phyloP scores from a whole-genome alignment of 805 yeast species.

The Priceomyces fermenticarens region DNA sequence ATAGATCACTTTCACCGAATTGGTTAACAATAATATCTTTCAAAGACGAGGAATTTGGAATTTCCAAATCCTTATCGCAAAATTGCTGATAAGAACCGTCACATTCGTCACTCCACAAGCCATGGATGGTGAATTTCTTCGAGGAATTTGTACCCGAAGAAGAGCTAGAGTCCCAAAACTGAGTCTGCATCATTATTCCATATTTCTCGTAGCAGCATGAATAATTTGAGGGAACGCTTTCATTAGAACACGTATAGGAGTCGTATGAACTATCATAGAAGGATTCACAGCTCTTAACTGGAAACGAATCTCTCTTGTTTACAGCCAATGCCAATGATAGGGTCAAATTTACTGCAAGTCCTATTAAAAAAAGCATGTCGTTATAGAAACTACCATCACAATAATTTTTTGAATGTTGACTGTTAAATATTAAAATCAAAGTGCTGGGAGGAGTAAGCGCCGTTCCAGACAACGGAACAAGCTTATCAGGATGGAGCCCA shows the following conservation, averaged over 20 bases:
- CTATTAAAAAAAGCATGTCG: no score
- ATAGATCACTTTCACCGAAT: constrained; percentile 49
- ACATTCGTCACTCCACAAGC: constrained; percentile 36
- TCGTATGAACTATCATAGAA: constrained; percentile 12
- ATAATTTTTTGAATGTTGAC: no score
- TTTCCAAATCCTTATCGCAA: constrained; percentile 62
- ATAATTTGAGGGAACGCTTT: not conserved
- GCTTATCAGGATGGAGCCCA: no score
- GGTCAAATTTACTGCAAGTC: no score
- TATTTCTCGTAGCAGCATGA: constrained; percentile 84
- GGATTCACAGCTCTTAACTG: constrained; percentile 13
- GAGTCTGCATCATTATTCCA: constrained; percentile 80
- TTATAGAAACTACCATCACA: no score
- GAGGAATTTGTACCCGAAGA: not conserved
- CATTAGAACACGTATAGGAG: constrained; percentile 12
- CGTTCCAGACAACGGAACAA: no score
- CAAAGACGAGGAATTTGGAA: constrained; percentile 42
- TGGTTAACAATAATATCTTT: constrained; percentile 27
- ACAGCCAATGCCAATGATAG: no score
- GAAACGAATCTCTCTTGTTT: constrained; percentile 4
- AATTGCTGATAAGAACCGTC: constrained; percentile 78
- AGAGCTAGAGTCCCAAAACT: constrained; percentile 74
- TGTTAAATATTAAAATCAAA: no score
- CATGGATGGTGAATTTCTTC: constrained; percentile 3
- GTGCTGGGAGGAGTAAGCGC: no score